Conservation (phyloP, 1,284 basidiomycete species). For the Puccinia hordei region DNA sequence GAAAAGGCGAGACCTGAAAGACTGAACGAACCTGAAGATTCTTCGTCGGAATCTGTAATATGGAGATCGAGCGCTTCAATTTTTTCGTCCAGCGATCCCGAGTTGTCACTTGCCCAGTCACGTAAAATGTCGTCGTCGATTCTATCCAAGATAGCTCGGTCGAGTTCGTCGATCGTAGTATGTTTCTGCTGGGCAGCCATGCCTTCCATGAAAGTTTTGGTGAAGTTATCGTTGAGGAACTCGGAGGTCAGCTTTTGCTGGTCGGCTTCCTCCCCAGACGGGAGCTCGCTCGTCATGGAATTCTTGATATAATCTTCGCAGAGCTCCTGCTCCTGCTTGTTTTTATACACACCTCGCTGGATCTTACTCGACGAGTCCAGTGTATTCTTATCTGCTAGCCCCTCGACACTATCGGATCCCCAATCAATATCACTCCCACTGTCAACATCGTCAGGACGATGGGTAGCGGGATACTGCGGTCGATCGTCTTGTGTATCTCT, state of each 20-base stretch:
- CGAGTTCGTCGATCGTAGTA: slow-evolving; percentile 28
- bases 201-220: slow-evolving; percentile 14
- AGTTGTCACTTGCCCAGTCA: background rate
- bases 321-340: slow-evolving; percentile 26
- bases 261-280: slow-evolving; percentile 25
- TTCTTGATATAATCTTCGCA: slow-evolving; percentile 35
- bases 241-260: background rate
- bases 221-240: slow-evolving; percentile 11
- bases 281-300: slow-evolving; percentile 6
- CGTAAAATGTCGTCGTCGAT: background rate
- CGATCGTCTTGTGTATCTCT: background rate
- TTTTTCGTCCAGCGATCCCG: background rate
- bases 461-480: background rate
- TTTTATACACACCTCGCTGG: slow-evolving; percentile 4
- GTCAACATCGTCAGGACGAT: slow-evolving; percentile 2
- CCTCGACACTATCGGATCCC: background rate
- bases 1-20: background rate
- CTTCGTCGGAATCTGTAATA: background rate
- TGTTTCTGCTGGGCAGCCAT: slow-evolving; percentile 18
- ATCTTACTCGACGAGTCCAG: background rate
- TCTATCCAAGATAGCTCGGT: background rate
- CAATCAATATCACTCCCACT: slow-evolving; percentile 35
- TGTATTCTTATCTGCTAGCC: background rate
- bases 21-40: slow-evolving; percentile 3
- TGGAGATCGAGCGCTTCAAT: background rate